phyloP scores from a whole-genome alignment of 352 stramenopile species.

The Globisporangium paddicum region DNA sequence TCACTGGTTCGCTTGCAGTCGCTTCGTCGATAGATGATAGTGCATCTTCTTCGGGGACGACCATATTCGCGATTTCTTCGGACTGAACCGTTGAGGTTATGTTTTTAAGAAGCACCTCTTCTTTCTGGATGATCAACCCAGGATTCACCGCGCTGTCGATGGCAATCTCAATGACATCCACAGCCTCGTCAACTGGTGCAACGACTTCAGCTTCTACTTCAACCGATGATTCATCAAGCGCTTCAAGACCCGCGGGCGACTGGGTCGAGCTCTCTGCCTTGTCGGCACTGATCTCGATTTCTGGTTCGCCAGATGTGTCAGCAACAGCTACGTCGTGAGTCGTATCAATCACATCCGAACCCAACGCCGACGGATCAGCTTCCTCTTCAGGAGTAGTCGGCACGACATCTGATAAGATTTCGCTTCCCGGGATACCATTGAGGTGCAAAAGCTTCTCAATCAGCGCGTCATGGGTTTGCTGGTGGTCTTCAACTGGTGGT shows the following conservation, averaged over 20 bases:
- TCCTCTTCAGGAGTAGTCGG: neutral
- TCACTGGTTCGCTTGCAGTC: neutral
- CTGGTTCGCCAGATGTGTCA: neutral
- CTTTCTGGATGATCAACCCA: slow-evolving; percentile 2
- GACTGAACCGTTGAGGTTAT: neutral
- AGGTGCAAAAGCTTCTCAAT: slow-evolving; percentile 11
- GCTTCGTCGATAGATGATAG: neutral
- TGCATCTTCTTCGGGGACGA: neutral
- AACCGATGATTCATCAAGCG: neutral
- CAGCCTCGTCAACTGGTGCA: neutral
- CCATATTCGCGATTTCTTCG: neutral
- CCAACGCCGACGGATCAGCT: neutral
- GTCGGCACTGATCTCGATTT: neutral
- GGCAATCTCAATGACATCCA: slow-evolving; percentile 9
- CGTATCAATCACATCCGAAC: neutral
- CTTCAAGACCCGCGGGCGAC: neutral
- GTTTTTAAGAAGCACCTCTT: neutral
- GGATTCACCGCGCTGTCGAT: slow-evolving; percentile 12
- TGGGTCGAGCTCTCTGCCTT: neutral
- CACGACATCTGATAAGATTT: neutral
- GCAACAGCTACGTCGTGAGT: neutral
- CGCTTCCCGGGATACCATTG: slow-evolving; percentile 1
- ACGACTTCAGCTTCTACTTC: neutral
- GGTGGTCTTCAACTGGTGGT: neutral
- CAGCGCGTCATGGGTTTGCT: neutral